Base-by-base conservation (phyloP, 2,329 filamentous ascomycete genomes). In the Penicillium sp. region DNA sequence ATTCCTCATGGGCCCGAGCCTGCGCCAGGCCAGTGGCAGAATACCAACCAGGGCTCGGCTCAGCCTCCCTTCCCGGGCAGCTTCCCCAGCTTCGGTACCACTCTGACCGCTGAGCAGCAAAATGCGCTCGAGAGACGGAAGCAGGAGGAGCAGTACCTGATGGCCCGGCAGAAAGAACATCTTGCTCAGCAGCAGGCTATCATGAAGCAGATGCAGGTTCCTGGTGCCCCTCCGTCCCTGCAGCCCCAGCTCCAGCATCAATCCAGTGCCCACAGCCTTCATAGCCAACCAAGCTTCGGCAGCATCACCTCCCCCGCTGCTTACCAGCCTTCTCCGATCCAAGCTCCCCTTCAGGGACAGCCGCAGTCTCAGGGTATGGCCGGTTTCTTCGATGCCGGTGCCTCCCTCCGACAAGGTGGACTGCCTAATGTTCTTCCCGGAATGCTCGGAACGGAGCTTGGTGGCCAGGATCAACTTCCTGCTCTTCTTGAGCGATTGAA, bases 91-190 rank as follows among this genome's bases (percentile, higher is more conserved):
- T 99, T 98, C 73, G 95, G 95, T 6, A 92, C 95, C 7, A 99
- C 96, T 0, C 81, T 99, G 66, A 99, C 96, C 9, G 95, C 95
- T 0, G 94, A 98, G 70, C 95, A 99, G 76, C 95, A 99, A 74
- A 99, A 99, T 77, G 96, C 96, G 40, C 81, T 99, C 1, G 95
- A 99, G 78, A 87, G 95, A 55, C 85, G 95, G 54, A 99, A 99
- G 80, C 95, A 99, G 75, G 95, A 99, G 76, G 96, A 99, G 72
- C 95, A 99, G 74, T 96, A 95, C 73, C 83, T 96, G 37, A 96
- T 98, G 87, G 95, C 96, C 47, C 89, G 95, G 43, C 95, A 99
- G 75, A 92, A 96, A 66, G 95, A 99, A 73, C 91, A 92, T 66
- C 85, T 97, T 56, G 90, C 92, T 63, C 90, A 92, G 63, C 92